A percentile compares a stretch with the other conserved stretches of the same genome.
These are phyloP conservation scores for Leccinum proximum DNA, from an alignment of 1,284 basidiomycete species.

Conservation along the genomic window DNA sequence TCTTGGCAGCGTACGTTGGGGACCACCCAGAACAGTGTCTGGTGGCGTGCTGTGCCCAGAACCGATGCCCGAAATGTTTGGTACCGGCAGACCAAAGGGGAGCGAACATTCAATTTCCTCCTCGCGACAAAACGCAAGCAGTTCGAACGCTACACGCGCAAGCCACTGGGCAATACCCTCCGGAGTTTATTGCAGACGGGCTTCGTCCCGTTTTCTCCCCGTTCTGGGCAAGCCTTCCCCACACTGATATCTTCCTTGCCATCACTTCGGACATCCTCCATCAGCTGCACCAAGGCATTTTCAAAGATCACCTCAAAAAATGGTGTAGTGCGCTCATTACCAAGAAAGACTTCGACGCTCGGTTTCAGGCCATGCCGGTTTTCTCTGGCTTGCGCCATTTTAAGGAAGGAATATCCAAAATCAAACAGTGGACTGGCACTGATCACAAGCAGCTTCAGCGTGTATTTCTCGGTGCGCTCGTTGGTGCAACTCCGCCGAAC, in stretches of 20 bases:
- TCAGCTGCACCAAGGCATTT: background rate
- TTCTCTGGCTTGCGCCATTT: background rate
- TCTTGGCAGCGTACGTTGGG: constrained; percentile 15
- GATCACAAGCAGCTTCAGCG: background rate
- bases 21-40: constrained; percentile 1
- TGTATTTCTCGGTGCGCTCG: background rate
- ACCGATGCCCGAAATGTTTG: constrained; percentile 16
- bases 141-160: background rate
- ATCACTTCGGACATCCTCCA: background rate
- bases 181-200: constrained; percentile 1
- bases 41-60: constrained; percentile 21
- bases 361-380: background rate
- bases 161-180: background rate
- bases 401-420: background rate
- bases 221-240: background rate
- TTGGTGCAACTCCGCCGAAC: background rate
- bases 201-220: background rate
- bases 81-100: background rate
- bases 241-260: background rate
- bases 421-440: constrained; percentile 1
- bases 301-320: constrained; percentile 8
- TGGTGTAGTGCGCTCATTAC: background rate
- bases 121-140: background rate
- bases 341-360: background rate
- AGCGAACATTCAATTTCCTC: background rate